Conservation (phyloP, 208 protist genomes). For the Leishmania major region DNA sequence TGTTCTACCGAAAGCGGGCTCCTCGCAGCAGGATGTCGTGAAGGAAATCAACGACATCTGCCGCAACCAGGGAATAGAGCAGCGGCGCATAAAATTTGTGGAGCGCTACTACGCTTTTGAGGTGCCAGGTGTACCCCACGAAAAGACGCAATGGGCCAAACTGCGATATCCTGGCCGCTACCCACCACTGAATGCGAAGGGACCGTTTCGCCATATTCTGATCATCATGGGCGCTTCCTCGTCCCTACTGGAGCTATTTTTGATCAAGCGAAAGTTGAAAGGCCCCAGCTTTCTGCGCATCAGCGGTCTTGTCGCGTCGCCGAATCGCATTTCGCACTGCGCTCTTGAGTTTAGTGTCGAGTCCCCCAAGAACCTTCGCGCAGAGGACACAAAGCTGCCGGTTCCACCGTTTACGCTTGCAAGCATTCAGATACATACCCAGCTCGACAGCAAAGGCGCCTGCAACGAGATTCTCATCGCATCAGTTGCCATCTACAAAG, state of each 20-base stretch:
- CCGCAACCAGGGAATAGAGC: slow-evolving; percentile 63
- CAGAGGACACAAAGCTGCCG: slow-evolving; percentile 56
- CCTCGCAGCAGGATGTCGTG: slow-evolving; percentile 72
- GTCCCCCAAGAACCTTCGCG: slow-evolving; percentile 69
- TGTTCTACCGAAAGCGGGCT: slow-evolving; percentile 66
- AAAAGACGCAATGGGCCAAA: slow-evolving; percentile 89
- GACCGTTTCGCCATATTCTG: slow-evolving; percentile 64
- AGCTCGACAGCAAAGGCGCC: slow-evolving; percentile 72
- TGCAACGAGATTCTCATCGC: slow-evolving; percentile 93
- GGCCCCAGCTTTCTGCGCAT: slow-evolving; percentile 93
- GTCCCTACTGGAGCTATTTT: slow-evolving; percentile 92
- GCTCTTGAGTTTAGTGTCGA: slow-evolving; percentile 79
- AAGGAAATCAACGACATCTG: slow-evolving; percentile 85
- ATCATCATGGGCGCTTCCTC: slow-evolving; percentile 84
- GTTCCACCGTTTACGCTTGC: slow-evolving; percentile 88
- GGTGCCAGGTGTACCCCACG: slow-evolving; percentile 67
- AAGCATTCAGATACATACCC: slow-evolving; percentile 89
- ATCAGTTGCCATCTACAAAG: slow-evolving; percentile 79
- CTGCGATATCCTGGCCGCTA: slow-evolving; percentile 85
- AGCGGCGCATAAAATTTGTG: slow-evolving; percentile 88
- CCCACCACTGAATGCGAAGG: slow-evolving; percentile 50
- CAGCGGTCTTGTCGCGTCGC: slow-evolving; percentile 29
- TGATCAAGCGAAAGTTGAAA: slow-evolving; percentile 94
- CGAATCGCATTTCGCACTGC: slow-evolving; percentile 80
- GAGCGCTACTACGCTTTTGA: slow-evolving; percentile 95